Evolutionary conservation across 2,329 filamentous ascomycete genomes (phyloP).

Genomic region (Colletotrichum eremochloae): DNA sequence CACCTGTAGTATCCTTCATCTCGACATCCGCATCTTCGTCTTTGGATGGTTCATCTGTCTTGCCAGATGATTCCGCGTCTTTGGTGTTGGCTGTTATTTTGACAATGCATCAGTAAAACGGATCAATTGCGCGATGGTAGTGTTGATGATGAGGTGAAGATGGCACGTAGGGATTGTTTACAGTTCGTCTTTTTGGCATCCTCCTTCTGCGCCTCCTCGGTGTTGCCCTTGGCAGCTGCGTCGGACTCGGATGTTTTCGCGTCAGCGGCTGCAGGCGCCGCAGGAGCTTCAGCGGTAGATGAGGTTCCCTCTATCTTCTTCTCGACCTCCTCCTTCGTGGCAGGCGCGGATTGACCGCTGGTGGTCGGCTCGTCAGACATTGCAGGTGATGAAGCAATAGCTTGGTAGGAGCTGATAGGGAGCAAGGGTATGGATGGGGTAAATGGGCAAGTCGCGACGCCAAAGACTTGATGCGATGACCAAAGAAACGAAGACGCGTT

Average conservation of each 20-base stretch:
- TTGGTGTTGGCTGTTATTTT: constrained; percentile 46
- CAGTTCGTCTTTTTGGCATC: constrained; percentile 50
- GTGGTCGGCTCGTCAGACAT: constrained; percentile 56
- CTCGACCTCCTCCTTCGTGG: constrained; percentile 39
- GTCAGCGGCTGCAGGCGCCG: constrained; percentile 45
- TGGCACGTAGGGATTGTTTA: constrained; percentile 46
- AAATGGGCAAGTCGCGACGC: constrained; percentile 39
- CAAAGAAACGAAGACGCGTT: constrained; percentile 47
- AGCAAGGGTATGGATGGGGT: constrained; percentile 34
- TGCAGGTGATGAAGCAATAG: constrained; percentile 44
- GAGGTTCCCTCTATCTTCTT: constrained; percentile 54
- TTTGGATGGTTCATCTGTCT: constrained; percentile 49
- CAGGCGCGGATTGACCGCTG: constrained; percentile 40
- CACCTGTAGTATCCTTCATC: constrained; percentile 78
- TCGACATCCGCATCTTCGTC: constrained; percentile 66
- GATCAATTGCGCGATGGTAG: constrained; percentile 38
- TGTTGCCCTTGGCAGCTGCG: constrained; percentile 45
- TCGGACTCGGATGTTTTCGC: constrained; percentile 45
- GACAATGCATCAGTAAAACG: constrained; percentile 15
- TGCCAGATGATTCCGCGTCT: constrained; percentile 48
- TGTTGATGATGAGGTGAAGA: constrained; percentile 13
- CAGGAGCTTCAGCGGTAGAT: constrained; percentile 49
- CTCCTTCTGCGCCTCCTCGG: constrained; percentile 43
- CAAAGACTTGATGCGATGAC: constrained; percentile 37
- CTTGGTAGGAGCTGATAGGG: constrained; percentile 17